phyloP scores from a whole-genome alignment of 2,329 filamentous ascomycete species.

The Penicillium sp. region DNA sequence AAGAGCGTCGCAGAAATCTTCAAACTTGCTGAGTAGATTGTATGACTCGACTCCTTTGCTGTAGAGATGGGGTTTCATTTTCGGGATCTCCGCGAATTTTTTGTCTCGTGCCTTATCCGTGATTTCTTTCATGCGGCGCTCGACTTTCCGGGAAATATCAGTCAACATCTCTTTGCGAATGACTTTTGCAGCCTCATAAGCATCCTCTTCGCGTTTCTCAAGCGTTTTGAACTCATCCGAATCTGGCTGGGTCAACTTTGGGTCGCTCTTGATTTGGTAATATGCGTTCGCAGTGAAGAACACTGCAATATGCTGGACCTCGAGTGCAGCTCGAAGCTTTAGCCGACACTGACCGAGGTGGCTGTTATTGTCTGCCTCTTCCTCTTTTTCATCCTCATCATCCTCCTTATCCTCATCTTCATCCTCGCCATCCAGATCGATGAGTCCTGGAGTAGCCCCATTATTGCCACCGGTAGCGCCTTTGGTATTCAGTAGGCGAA shows the following conservation, averaged over 20 bases:
- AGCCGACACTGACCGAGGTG: constrained; percentile 61
- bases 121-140: constrained; percentile 65
- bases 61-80: constrained; percentile 54
- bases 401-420: constrained; percentile 42
- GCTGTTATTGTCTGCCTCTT: constrained; percentile 42
- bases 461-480: constrained; percentile 24
- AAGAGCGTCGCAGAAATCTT: constrained; percentile 63
- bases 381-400: constrained; percentile 39
- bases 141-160: constrained; percentile 59
- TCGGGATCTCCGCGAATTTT: constrained; percentile 63
- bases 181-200: constrained; percentile 75
- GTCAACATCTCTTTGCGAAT: constrained; percentile 76
- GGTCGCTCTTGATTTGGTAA: constrained; percentile 77
- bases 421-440: constrained; percentile 36
- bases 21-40: constrained; percentile 64
- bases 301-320: constrained; percentile 75
- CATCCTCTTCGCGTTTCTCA: constrained; percentile 68
- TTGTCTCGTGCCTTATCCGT: constrained; percentile 53
- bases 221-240: constrained; percentile 66
- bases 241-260: constrained; percentile 62
- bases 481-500: constrained; percentile 44
- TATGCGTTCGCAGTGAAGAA: constrained; percentile 85
- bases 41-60: constrained; percentile 72
- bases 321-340: constrained; percentile 69
- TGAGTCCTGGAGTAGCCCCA: constrained; percentile 17